Base-by-base conservation (phyloP, 441 rosid genomes). In the Gossypium lobatum region DNA sequence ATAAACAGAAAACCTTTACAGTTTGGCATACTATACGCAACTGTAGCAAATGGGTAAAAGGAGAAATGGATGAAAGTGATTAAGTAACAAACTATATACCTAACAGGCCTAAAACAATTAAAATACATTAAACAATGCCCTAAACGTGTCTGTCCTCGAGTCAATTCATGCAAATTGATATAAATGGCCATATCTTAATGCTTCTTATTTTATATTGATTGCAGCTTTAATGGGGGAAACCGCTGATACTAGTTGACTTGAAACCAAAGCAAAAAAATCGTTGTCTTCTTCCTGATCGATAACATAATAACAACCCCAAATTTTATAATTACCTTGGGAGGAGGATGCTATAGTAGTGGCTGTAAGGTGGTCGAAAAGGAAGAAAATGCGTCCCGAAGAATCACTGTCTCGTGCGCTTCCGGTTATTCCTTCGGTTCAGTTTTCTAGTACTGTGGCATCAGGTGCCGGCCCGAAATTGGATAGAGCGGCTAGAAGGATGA, bases 341-440 rank as follows among this genome's bases (percentile, higher is more conserved):
- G 66, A 76, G 52, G 75, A 81, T 67, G 84, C 64, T 70, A 78
- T 77, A 14, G 61, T 46, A 68, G 73, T 67, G 60, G 10, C 66
- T 28, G 70, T 57, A 69, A 71, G 46, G 61, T 53, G 26, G 55
- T 64, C 76, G 11, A 73, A 23, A 74, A 42, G 16, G 59, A 20
- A 55, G 65, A 88, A 76, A 80, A 92, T 91, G 95, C 94, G 93
- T 76, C 93, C 98, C 55, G 89, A 91, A 78, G 81, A 82, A 67
- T 80, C 85, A 37, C 74, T 80, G 52, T 46, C 52, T 11, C 3
- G 16, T 46, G 52, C 52, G 4, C n/a, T 46, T 46, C 52, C 52
- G 4, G 52, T 46, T 10, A 46, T 2, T 46, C n/a, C n/a, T 11
- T 46, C 52, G 4, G 16, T 2, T 46, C 52, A 82, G 59, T 77